Conservation (phyloP, 2,329 filamentous ascomycete species). For the Paraphoma sp. region DNA sequence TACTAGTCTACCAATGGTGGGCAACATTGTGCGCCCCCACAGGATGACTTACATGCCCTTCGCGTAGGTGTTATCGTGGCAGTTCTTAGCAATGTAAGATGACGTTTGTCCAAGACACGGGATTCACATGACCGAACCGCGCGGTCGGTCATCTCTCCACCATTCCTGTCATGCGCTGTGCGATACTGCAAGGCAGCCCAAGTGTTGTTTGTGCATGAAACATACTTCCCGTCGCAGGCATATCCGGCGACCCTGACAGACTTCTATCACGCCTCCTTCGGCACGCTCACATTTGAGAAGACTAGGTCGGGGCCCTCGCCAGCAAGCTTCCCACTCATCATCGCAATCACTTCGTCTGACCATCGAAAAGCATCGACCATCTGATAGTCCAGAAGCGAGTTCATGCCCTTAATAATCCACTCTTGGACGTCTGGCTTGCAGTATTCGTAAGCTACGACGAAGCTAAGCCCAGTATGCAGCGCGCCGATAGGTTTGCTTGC, state of each 20-base stretch:
- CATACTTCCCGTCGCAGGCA: not conserved
- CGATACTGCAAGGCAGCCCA: not conserved
- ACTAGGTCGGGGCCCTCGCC: constrained; percentile 33
- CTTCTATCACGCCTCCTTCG: not conserved
- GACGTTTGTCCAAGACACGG: not conserved
- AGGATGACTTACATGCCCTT: not conserved
- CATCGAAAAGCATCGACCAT: constrained; percentile 36
- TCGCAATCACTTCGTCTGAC: constrained; percentile 31
- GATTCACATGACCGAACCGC: not conserved
- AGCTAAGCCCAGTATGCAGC: constrained; percentile 39
- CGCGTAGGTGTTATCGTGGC: not conserved
- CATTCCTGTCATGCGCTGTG: not conserved
- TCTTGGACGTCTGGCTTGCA: constrained; percentile 29
- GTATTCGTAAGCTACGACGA: constrained; percentile 42
- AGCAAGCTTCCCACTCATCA: constrained; percentile 34
- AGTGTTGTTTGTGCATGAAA: not conserved
- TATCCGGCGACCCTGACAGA: not conserved
- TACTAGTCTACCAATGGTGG: not conserved
- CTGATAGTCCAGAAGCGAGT: constrained; percentile 36
- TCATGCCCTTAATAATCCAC: constrained; percentile 37
- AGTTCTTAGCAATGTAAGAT: not conserved
- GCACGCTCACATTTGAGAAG: constrained; percentile 19
- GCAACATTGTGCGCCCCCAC: not conserved
- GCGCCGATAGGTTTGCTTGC: constrained; percentile 40
- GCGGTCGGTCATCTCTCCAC: not conserved